A percentile compares a stretch with the other conserved stretches of the same genome.
Conservation (phyloP, 306 rosid species). For the Rosa chinensis region DNA sequence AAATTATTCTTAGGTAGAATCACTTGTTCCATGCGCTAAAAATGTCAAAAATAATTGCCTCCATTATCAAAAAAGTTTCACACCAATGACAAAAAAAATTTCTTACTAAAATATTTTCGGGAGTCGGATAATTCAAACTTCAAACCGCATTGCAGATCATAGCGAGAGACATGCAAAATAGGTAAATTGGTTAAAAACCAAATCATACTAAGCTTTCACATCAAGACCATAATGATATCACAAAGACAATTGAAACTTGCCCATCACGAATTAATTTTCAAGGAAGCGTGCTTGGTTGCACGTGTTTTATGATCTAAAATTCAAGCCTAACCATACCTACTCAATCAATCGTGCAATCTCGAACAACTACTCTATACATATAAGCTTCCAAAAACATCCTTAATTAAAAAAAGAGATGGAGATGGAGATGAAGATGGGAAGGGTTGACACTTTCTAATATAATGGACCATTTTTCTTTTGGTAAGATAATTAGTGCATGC, state of each 20-base stretch:
- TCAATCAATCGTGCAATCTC: conserved; percentile 37
- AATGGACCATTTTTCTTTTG: conserved; percentile 26
- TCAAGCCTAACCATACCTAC: conserved; percentile 12
- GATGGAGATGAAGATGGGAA: background rate
- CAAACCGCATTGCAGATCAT: too few species aligned
- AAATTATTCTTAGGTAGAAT: too few species aligned
- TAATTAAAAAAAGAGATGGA: conserved; percentile 14
- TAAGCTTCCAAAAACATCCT: conserved; percentile 3
- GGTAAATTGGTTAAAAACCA: background rate
- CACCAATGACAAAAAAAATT: too few species aligned
- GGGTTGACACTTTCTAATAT: conserved; percentile 34
- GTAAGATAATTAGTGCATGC: conserved; percentile 26
- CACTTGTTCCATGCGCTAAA: too few species aligned
- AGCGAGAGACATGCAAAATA: background rate
- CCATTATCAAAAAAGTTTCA: too few species aligned
- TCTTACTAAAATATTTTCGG: too few species aligned
- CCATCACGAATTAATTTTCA: conserved; percentile 17
- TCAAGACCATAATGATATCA: conserved; percentile 11
- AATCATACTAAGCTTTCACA: background rate
- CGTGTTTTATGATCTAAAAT: conserved; percentile 46
- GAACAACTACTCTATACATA: conserved; percentile 21
- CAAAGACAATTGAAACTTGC: conserved; percentile 15
- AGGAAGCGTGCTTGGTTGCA: conserved; percentile 34
- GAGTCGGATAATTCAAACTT: too few species aligned
- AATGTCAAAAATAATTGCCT: too few species aligned